Evolutionary conservation across 2,329 filamentous ascomycete genomes (phyloP), one percentile per base, ranked within the genome.

Genomic region (Ophiostoma piceae): DNA sequence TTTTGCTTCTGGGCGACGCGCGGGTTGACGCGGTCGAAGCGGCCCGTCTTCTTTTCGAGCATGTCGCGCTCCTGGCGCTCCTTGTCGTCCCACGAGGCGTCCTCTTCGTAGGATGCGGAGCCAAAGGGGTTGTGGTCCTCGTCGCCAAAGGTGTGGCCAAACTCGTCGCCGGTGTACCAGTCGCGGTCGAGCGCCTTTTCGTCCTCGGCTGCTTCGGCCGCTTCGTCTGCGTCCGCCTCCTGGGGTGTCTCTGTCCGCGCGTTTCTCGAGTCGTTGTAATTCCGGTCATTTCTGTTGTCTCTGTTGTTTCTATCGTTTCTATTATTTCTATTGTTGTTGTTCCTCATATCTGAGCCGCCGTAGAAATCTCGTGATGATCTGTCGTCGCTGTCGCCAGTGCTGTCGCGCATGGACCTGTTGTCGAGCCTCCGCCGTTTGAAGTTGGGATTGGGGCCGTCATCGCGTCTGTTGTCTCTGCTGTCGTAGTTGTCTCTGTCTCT

Each of bases 91-190:
- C 90, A 89, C 78, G 89, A 89, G 26, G 89, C 86, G 73, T 87
- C 90, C 67, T 87, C 90, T 67, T 89, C 91, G 71, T 90, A 90
- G 0, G 88, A 88, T 12, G 91, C 92, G 0, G 88, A 88, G 11
- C 91, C 92, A 76, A 97, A 97, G 0, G 93, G 94, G 76, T 97
- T 96, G 79, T 97, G 93, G n/a, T 88, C 85, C 73, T 97, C 94
- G 77, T 97, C 94, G 73, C 93, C 94, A 75, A 97, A 92, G 0
- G 90, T 90, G 76, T 96, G 91, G 0, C 87, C 85, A 35, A 90
- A 88, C 77, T 97, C 93, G 76, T 96, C 93, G 66, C 91, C 92
- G 29, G 88, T 89, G 76, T 97, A 97, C 94, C 94, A 97, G 79
- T 97, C 94, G 72, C 94, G 88, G 77, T 97, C 94, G 69, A 97